Percentiles rank a stretch among this genome's conserved stretches.
These are phyloP conservation scores for Pyrenophora graminea DNA, from an alignment of 2,329 filamentous ascomycete genomes.

Conservation along the genomic window DNA sequence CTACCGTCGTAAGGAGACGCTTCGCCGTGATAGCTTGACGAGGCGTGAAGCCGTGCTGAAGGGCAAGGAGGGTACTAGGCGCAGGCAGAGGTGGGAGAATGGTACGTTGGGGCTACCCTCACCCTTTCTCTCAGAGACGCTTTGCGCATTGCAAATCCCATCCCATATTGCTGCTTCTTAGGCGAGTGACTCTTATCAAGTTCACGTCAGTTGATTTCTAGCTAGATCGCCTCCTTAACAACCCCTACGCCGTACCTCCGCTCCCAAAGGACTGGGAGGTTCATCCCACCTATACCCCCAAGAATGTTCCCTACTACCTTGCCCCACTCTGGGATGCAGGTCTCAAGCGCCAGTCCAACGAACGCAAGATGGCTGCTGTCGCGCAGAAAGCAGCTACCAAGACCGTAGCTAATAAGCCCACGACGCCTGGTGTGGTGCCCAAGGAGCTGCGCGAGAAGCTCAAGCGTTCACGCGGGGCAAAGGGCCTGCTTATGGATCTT, in stretches of 20 bases:
- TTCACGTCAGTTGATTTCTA: conserved; percentile 8
- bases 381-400: conserved; percentile 43
- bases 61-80: conserved; percentile 86
- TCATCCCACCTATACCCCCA: conserved; percentile 77
- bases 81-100: conserved; percentile 92
- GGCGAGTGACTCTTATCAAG: background rate
- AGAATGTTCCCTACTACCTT: conserved; percentile 83
- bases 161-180: background rate
- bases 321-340: conserved; percentile 80
- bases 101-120: conserved; percentile 55
- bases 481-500: conserved; percentile 77
- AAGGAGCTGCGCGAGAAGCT: conserved; percentile 78
- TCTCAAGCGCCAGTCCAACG: conserved; percentile 52
- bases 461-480: conserved; percentile 79
- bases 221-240: conserved; percentile 79
- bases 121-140: conserved; percentile 13
- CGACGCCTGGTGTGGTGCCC: conserved; percentile 63
- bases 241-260: conserved; percentile 84
- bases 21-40: conserved; percentile 65
- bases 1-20: conserved; percentile 57
- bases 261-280: conserved; percentile 81
- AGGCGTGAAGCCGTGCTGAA: conserved; percentile 77
- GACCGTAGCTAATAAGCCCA: conserved; percentile 47
- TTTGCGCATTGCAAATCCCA: conserved; percentile 5
- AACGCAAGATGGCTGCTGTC: conserved; percentile 39